Evolutionary conservation across 495 filamentous ascomycete species (phyloP).

Genomic region (Hyaloscypha variabilis): DNA sequence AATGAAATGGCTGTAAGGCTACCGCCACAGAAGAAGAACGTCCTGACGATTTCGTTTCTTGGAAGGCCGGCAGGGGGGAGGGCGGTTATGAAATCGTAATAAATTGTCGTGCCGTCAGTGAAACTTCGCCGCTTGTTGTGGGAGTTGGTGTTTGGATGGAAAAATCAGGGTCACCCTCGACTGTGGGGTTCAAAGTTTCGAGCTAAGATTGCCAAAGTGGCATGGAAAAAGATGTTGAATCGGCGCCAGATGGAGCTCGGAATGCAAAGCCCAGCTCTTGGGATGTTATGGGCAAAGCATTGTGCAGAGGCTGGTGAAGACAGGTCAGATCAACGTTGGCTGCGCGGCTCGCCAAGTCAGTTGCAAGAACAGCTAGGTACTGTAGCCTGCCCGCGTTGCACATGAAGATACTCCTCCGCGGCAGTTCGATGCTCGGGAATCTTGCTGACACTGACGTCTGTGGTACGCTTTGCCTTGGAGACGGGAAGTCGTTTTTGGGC

Average conservation of each 20-base stretch:
- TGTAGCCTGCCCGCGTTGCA: background rate
- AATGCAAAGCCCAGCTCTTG: background rate
- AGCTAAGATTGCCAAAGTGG: background rate
- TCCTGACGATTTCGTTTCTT: background rate
- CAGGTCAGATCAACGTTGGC: background rate
- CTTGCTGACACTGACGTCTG: background rate
- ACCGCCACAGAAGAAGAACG: background rate
- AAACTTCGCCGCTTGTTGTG: background rate
- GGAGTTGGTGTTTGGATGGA: background rate
- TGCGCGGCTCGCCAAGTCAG: background rate
- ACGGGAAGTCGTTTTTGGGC: background rate
- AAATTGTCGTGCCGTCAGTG: background rate
- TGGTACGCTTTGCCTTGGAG: background rate
- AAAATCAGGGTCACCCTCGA: background rate
- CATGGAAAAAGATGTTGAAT: background rate
- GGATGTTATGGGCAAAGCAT: background rate
- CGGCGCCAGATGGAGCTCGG: background rate
- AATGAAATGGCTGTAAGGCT: slow-evolving; percentile 17
- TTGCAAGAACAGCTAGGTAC: no score
- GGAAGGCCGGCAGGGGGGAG: background rate
- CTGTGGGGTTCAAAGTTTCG: background rate
- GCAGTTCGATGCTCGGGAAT: background rate
- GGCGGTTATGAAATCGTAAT: background rate
- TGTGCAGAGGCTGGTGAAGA: background rate
- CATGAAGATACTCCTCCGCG: background rate